A percentile compares a stretch with the other conserved stretches of the same genome.
Conservation (phyloP, 768 basidiomycete species). For the Zangia roseola region DNA sequence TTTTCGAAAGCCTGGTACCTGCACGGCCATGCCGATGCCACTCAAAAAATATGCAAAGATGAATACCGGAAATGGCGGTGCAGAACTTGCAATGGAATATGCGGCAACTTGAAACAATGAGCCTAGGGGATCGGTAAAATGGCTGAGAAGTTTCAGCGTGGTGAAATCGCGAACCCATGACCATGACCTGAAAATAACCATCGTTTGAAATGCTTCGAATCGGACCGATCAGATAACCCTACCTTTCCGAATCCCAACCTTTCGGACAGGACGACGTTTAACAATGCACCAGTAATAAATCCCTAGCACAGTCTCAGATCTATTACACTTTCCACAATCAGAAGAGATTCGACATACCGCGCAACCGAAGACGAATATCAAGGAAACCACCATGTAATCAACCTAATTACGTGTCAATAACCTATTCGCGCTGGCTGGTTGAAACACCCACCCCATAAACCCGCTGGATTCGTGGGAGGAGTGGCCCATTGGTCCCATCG, state of each 20-base stretch:
- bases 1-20: constrained; percentile 26
- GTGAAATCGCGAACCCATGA: constrained; percentile 28
- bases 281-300: constrained; percentile 42
- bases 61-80: constrained; percentile 64
- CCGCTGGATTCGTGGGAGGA: constrained; percentile 68
- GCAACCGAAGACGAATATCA: constrained; percentile 53
- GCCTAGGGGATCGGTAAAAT: constrained; percentile 34
- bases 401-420: constrained; percentile 34
- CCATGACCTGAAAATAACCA: constrained; percentile 35
- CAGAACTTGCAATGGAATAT: constrained; percentile 52
- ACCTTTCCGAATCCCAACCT: constrained; percentile 45
- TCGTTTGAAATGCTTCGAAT: not conserved
- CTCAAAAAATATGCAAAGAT: constrained; percentile 46
- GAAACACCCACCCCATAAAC: constrained; percentile 43
- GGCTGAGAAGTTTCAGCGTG: not conserved
- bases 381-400: constrained; percentile 49
- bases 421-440: not conserved
- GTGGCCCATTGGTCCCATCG: constrained; percentile 70
- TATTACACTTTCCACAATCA: constrained; percentile 14
- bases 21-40: constrained; percentile 51
- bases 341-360: constrained; percentile 30
- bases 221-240: not conserved
- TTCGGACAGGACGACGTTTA: constrained; percentile 47
- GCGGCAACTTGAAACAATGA: constrained; percentile 51
- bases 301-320: constrained; percentile 29